Percentiles rank a stretch among this genome's conserved stretches.
phyloP scores from a whole-genome alignment of 805 yeast species.

The Metschnikowia arizonensis region DNA sequence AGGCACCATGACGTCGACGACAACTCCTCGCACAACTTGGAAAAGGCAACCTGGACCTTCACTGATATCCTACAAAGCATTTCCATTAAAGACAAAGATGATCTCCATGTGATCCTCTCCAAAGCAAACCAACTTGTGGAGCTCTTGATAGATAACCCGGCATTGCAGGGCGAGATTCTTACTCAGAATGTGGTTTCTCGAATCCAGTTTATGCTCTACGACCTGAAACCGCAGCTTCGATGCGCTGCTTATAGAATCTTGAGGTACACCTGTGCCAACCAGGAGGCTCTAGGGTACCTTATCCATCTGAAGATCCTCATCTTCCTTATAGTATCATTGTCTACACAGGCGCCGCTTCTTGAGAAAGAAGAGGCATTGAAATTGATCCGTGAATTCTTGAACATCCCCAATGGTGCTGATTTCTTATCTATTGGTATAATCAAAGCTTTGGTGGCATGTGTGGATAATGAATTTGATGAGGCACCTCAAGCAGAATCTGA shows the following conservation, averaged over 20 bases:
- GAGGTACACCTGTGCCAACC: constrained; percentile 55
- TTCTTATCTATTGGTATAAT: constrained; percentile 60
- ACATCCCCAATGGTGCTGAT: constrained; percentile 46
- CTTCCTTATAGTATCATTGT: constrained; percentile 59
- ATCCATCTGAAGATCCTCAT: constrained; percentile 55
- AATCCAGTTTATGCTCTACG: constrained; percentile 58
- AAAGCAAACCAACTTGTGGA: constrained; percentile 64
- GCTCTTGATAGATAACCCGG: constrained; percentile 53
- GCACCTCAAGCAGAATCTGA: constrained; percentile 3
- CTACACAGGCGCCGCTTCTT: constrained; percentile 50
- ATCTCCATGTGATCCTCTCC: constrained; percentile 44
- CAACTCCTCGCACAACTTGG: constrained; percentile 7
- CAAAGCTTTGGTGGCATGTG: constrained; percentile 59
- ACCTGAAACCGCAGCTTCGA: constrained; percentile 55
- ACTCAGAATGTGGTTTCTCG: constrained; percentile 52
- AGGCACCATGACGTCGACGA: constrained; percentile 1
- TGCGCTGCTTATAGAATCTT: constrained; percentile 76
- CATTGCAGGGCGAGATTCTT: constrained; percentile 60
- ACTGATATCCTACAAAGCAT: constrained; percentile 59
- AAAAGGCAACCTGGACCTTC: constrained; percentile 50
- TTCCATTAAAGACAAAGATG: constrained; percentile 44
- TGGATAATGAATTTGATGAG: constrained; percentile 39
- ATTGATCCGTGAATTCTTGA: constrained; percentile 59
- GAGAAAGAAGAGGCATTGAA: constrained; percentile 80
- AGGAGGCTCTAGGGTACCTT: constrained; percentile 51